These are phyloP conservation scores for Camelina sativa DNA, from an alignment of 345 rosid genomes.

Conservation along the genomic window DNA sequence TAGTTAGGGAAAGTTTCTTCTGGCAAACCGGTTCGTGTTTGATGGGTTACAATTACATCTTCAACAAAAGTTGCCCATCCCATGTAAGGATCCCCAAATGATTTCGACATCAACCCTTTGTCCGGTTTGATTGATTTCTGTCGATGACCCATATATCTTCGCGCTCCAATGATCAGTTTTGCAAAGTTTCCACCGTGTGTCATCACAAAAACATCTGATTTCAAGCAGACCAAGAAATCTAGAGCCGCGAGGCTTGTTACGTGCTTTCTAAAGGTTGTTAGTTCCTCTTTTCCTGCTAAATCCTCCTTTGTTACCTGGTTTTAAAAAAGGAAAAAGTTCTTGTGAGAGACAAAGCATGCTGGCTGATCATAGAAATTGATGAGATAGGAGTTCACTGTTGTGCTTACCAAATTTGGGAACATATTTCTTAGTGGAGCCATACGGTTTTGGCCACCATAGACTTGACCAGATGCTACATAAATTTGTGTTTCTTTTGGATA, in stretches of 20 bases:
- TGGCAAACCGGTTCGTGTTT: slow-evolving; percentile 93
- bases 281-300: slow-evolving; percentile 77
- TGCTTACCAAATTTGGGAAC: slow-evolving; percentile 91
- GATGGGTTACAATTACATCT: slow-evolving; percentile 93
- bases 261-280: slow-evolving; percentile 84
- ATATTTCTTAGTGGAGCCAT: slow-evolving; percentile 98
- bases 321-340: neutral
- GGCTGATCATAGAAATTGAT: neutral
- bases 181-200: slow-evolving; percentile 99
- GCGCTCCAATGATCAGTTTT: slow-evolving; percentile 93
- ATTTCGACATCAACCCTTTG: slow-evolving; percentile 98
- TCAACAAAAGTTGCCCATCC: slow-evolving; percentile 99
- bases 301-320: slow-evolving; percentile 98
- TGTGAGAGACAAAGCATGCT: neutral
- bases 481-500: slow-evolving; percentile 99
- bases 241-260: slow-evolving; percentile 99
- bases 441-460: slow-evolving; percentile 98
- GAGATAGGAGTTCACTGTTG: neutral
- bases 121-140: slow-evolving; percentile 97
- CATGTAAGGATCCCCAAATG: slow-evolving; percentile 98
- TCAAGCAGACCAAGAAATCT: slow-evolving; percentile 93
- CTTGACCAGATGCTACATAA: slow-evolving; percentile 99
- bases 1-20: slow-evolving; percentile 99
- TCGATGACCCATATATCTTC: slow-evolving; percentile 95
- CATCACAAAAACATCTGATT: slow-evolving; percentile 99